phyloP scores from a whole-genome alignment of 2,329 filamentous ascomycete species.

The Mycosphaerelloides madeirae region DNA sequence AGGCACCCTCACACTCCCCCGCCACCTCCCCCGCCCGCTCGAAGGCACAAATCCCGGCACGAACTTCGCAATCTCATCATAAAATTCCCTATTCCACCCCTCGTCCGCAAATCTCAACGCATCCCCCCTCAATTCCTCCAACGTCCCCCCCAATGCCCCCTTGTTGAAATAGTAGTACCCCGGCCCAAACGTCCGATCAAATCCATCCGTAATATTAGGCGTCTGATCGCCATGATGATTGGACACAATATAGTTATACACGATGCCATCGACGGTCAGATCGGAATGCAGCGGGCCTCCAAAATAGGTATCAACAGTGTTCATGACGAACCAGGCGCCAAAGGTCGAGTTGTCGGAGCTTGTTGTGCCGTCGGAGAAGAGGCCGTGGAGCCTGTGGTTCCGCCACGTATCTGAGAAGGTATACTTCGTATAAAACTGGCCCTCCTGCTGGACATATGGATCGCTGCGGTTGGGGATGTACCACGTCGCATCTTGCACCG shows the following conservation, averaged over 20 bases:
- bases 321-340: constrained; percentile 61
- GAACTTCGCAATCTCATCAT: constrained; percentile 57
- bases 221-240: constrained; percentile 61
- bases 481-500: constrained; percentile 62
- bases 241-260: constrained; percentile 61
- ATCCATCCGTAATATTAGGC: constrained; percentile 60
- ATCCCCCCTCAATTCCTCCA: constrained; percentile 50
- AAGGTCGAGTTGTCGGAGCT: constrained; percentile 51
- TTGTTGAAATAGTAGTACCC: constrained; percentile 62
- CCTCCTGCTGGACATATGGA: constrained; percentile 52
- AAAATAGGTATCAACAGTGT: constrained; percentile 60
- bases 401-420: constrained; percentile 57
- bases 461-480: constrained; percentile 52
- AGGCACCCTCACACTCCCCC: constrained; percentile 50
- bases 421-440: constrained; percentile 64
- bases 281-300: constrained; percentile 60
- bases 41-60: constrained; percentile 57
- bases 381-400: constrained; percentile 54
- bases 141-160: constrained; percentile 43
- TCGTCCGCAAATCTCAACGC: constrained; percentile 50
- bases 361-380: constrained; percentile 49
- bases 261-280: constrained; percentile 59
- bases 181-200: constrained; percentile 62
- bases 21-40: constrained; percentile 47
- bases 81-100: constrained; percentile 56